Evolutionary conservation across 805 yeast species (phyloP), one percentile per base, ranked within the genome.

Genomic region (Starmerella sp.): DNA sequence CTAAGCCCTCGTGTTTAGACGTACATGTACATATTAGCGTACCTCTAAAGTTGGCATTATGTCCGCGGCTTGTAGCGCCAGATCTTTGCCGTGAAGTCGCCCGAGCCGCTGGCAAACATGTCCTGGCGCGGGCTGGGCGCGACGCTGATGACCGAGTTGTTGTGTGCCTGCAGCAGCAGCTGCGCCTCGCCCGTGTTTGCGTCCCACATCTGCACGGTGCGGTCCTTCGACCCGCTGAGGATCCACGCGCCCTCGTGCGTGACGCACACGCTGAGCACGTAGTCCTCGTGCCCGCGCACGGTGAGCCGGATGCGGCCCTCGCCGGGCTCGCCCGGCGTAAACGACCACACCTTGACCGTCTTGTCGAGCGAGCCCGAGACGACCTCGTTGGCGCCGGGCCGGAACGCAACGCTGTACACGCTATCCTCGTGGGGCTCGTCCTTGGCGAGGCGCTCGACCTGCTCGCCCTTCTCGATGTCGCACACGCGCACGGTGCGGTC

Each of bases 151-250:
- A 93, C 97, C 9, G 95, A 86, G 74, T 91, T 91, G 69, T 93
- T 82, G 71, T 91, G 97, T 37, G 97, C 97, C 74, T 89, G 97
- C 64, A 93, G 77, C 96, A 90, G 88, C 66, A 91, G 77, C 70
- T 88, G 81, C 53, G 96, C 95, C 70, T 87, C 90, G 59, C 96
- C 96, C 13, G 90, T 80, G 47, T 77, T 75, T 63, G 90, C 90
- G 69, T 91, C 96, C 98, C 98, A 91, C 75, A 91, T 85, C 59
- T 90, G 85, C 54, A 91, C 96, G 53, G 97, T 96, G 65, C 97
- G 83, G 74, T 91, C 98, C 71, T 91, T 91, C 35, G 96, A 88
- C 53, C 97, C 97, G 0, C 95, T 86, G 55, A 91, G 76, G 54
- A 91, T 85, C 75, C 87, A 91, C 68, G 87, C 84, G 65, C 86